Conservation (phyloP, 441 rosid species). For the Eruca vesicaria region DNA sequence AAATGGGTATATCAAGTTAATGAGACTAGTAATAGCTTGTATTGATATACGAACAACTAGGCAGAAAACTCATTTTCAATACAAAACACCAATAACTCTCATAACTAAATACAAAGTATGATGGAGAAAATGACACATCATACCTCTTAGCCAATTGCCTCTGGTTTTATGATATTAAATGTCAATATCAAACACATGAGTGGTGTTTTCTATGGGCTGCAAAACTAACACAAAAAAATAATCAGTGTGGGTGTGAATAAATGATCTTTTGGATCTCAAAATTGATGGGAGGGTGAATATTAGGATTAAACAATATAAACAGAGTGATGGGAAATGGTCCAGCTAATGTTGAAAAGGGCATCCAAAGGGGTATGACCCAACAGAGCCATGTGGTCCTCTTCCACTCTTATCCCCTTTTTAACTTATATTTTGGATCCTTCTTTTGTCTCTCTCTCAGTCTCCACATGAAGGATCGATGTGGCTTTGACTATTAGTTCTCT, state of each 20-base stretch:
- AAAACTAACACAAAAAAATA: not conserved
- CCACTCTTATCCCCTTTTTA: conserved; percentile 17
- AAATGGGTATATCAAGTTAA: not conserved
- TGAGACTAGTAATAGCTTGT: conserved; percentile 8
- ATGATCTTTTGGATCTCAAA: conserved; percentile 14
- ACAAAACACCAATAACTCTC: not conserved
- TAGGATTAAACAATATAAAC: not conserved
- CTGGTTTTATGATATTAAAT: conserved; percentile 26
- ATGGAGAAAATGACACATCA: conserved; percentile 38
- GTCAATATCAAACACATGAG: conserved; percentile 30
- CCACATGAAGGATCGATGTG: not conserved
- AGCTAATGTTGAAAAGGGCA: conserved; percentile 35
- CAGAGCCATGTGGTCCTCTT: conserved; percentile 37
- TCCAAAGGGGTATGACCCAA: conserved; percentile 20
- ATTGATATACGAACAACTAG: not conserved
- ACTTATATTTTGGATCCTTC: conserved; percentile 26
- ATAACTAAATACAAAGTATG: conserved; percentile 10
- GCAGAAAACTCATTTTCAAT: conserved; percentile 3
- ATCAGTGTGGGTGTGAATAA: conserved; percentile 11
- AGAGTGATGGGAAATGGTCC: conserved; percentile 34
- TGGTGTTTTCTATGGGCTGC: conserved; percentile 1
- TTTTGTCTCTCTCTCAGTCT: conserved; percentile 18
- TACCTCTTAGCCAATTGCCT: conserved; percentile 24
- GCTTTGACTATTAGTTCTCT: conserved; percentile 20
- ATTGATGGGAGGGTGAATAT: conserved; percentile 31